Evolutionary conservation across 2,329 filamentous ascomycete genomes (phyloP).

Genomic region (Sclerotinia minor): DNA sequence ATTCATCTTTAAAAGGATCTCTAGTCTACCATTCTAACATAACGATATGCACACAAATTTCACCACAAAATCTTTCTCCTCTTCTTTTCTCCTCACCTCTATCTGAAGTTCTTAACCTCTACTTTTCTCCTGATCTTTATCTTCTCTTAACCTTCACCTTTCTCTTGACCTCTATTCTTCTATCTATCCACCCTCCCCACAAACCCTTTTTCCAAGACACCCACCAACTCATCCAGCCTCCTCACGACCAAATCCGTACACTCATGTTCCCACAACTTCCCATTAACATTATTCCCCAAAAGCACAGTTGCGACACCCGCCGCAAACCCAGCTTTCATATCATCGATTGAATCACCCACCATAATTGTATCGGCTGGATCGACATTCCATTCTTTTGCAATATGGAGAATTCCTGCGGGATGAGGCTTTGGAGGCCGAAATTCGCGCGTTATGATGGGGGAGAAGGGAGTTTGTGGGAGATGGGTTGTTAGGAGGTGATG

Average conservation of each 20-base stretch:
- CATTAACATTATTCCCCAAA: conserved; percentile 80
- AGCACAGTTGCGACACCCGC: conserved; percentile 91
- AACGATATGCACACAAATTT: neutral
- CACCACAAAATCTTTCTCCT: neutral
- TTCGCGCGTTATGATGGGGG: conserved; percentile 80
- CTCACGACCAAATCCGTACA: conserved; percentile 75
- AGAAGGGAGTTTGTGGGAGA: conserved; percentile 65
- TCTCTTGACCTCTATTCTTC: conserved; percentile 15
- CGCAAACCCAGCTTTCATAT: conserved; percentile 81
- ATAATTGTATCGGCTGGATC: conserved; percentile 39
- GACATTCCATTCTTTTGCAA: conserved; percentile 70
- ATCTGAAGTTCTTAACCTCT: neutral
- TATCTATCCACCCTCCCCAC: conserved; percentile 47
- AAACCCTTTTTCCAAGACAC: conserved; percentile 74
- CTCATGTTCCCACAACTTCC: conserved; percentile 65
- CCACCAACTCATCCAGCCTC: conserved; percentile 73
- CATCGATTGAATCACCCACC: conserved; percentile 78
- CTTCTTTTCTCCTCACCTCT: neutral
- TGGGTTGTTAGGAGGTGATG: conserved; percentile 74
- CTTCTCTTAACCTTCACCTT: too few species aligned
- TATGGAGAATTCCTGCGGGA: conserved; percentile 84
- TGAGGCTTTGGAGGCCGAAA: conserved; percentile 82
- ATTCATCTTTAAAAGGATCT: neutral
- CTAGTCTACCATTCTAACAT: neutral
- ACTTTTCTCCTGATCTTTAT: too few species aligned